These are phyloP conservation scores for Arthrobotrys sphaeroides DNA, from an alignment of 2,329 filamentous ascomycete species.

Conservation along the genomic window DNA sequence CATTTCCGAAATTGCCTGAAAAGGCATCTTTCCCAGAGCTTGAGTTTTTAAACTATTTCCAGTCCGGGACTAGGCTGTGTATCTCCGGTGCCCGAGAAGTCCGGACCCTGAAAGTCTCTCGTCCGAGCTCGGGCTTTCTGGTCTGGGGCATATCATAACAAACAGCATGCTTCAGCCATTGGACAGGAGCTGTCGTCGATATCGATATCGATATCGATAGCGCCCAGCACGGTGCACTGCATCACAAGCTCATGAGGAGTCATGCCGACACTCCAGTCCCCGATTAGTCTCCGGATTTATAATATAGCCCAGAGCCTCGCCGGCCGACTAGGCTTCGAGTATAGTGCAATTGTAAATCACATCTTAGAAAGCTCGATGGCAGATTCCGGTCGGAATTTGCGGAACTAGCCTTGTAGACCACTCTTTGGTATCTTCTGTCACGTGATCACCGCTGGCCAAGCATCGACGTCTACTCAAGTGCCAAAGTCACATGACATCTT, in stretches of 20 bases:
- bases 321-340: not conserved
- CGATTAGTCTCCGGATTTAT: not conserved
- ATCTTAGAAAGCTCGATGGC: not conserved
- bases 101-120: conserved; percentile 50
- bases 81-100: conserved; percentile 42
- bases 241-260: not conserved
- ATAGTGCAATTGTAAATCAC: not conserved
- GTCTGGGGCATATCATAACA: conserved; percentile 10
- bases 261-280: not conserved
- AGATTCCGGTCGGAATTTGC: too few relatives aligned
- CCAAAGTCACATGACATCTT: too few relatives aligned
- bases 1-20: not conserved
- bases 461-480: too few relatives aligned
- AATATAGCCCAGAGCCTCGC: not conserved
- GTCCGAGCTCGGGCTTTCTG: conserved; percentile 53
- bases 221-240: not conserved
- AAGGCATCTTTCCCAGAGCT: not conserved
- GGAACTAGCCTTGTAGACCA: not conserved
- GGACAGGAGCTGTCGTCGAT: conserved; percentile 29
- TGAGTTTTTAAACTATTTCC: too few relatives aligned
- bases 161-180: conserved; percentile 48
- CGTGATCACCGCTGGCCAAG: not conserved
- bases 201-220: not conserved
- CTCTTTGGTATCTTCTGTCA: not conserved
- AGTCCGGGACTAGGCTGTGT: conserved; percentile 2